Conservation (phyloP, 768 basidiomycete genomes). For the Boletellus ananas region DNA sequence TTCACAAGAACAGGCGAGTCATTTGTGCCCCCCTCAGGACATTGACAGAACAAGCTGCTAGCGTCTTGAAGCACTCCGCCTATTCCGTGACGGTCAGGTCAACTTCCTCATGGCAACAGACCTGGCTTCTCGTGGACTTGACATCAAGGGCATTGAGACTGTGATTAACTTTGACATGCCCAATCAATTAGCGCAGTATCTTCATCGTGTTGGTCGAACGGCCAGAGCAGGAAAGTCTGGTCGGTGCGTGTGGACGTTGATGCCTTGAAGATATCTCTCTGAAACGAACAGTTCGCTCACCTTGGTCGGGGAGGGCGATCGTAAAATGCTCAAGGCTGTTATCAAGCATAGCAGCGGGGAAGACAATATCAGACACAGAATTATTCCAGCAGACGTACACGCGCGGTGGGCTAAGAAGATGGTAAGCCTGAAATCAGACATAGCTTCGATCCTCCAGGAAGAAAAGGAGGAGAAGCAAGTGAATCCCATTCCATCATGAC, state of each 20-base stretch:
- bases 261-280: slow-evolving; percentile 1
- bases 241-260: slow-evolving; percentile 50
- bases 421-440: slow-evolving; percentile 68
- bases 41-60: slow-evolving; percentile 29
- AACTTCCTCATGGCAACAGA: slow-evolving; percentile 96
- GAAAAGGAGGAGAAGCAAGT: slow-evolving; percentile 96
- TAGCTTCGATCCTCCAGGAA: slow-evolving; percentile 76
- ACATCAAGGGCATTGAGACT: slow-evolving; percentile 96
- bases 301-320: slow-evolving; percentile 91
- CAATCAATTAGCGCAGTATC: slow-evolving; percentile 83
- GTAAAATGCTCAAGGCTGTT: slow-evolving; percentile 93
- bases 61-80: slow-evolving; percentile 82
- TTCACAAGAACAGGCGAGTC: slow-evolving; percentile 85
- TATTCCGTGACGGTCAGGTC: slow-evolving; percentile 83
- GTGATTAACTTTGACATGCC: slow-evolving; percentile 99
- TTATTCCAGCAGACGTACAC: slow-evolving; percentile 74
- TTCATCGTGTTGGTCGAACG: slow-evolving; percentile 96
- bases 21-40: not conserved
- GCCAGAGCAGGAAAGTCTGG: slow-evolving; percentile 93
- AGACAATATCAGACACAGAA: slow-evolving; percentile 85
- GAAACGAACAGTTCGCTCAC: slow-evolving; percentile 71
- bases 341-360: slow-evolving; percentile 81
- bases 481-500: slow-evolving; percentile 13
- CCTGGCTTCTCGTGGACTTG: slow-evolving; percentile 89
- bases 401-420: slow-evolving; percentile 68